Evolutionary conservation across 2,329 filamentous ascomycete genomes (phyloP).

Genomic region (Truncatella angustata): DNA sequence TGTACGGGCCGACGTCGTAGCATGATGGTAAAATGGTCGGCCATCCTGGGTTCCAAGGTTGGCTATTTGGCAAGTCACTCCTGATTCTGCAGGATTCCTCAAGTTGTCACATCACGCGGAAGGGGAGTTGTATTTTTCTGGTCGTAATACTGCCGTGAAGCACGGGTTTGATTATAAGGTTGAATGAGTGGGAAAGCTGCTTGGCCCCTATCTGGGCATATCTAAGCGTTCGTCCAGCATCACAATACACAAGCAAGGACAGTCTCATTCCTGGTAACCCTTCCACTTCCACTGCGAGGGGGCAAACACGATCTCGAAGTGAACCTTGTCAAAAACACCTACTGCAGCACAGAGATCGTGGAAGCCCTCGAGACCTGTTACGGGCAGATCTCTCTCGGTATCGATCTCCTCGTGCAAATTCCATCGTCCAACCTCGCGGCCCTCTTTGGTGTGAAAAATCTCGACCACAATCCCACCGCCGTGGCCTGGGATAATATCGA

Average conservation of each 20-base stretch:
- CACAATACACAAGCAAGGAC: background rate
- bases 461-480: constrained; percentile 46
- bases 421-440: constrained; percentile 60
- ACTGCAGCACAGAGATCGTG: constrained; percentile 71
- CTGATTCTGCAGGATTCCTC: no score
- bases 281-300: constrained; percentile 57
- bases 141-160: no score
- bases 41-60: no score
- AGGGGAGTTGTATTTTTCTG: no score
- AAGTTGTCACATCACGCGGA: no score
- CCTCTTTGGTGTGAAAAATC: constrained; percentile 71
- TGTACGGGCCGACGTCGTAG: no score
- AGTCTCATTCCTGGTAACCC: constrained; percentile 17
- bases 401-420: constrained; percentile 75
- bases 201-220: no score
- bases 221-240: no score
- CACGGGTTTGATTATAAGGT: no score
- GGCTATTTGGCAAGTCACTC: no score
- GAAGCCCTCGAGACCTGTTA: constrained; percentile 66
- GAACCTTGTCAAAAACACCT: constrained; percentile 67
- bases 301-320: constrained; percentile 66
- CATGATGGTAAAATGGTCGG: no score
- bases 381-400: constrained; percentile 56
- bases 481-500: constrained; percentile 51
- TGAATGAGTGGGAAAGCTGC: no score